Conservation (phyloP, 2,329 filamentous ascomycete genomes). For the Fusarium burgessii region DNA sequence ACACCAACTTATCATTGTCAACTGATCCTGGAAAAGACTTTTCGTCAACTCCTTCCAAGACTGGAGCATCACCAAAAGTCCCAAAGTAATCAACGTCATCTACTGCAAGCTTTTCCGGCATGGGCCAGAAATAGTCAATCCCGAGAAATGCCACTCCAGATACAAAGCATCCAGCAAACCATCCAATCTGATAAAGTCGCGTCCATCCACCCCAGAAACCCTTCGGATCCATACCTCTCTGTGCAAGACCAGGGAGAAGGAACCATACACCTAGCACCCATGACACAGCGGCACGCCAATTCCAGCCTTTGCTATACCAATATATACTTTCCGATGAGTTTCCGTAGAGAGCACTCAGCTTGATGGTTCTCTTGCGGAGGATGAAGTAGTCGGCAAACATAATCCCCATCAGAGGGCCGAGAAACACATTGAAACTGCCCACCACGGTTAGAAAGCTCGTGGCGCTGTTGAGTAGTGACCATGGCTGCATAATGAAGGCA, state of each 20-base stretch:
- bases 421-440: neutral
- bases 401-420: neutral
- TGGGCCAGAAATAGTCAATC: neutral
- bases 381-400: conserved; percentile 1
- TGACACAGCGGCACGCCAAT: neutral
- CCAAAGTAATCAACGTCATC: neutral
- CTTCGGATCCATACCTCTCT: neutral
- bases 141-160: neutral
- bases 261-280: neutral
- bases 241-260: neutral
- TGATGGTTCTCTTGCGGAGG: neutral
- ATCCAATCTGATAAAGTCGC: neutral
- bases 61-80: neutral
- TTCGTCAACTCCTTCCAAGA: neutral
- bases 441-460: neutral
- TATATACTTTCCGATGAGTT: neutral
- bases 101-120: neutral
- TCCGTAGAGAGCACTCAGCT: neutral
- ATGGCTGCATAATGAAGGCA: conserved; percentile 4
- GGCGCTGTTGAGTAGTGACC: conserved; percentile 5
- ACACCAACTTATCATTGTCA: no score
- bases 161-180: neutral
- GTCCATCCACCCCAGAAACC: neutral
- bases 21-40: neutral
- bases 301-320: neutral